Evolutionary conservation across 257 asterid genomes (phyloP).

Genomic region (Jacaranda mimosifolia): DNA sequence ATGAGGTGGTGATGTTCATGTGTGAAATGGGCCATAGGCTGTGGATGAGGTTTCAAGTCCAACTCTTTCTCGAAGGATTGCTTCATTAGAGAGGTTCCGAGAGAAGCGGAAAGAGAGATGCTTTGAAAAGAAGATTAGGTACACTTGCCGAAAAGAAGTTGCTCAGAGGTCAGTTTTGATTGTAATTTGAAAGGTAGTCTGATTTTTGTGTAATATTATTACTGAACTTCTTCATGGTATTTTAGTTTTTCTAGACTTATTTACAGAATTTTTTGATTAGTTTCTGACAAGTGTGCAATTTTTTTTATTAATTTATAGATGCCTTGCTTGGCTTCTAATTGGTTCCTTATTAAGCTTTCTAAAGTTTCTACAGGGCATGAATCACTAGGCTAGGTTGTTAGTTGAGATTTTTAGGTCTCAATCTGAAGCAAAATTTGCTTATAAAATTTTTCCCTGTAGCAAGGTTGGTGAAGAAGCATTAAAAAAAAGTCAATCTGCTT

Average conservation of each 20-base stretch:
- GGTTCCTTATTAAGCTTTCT: neutral
- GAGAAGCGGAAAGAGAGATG: slow-evolving; percentile 65
- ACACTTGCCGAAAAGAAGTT: slow-evolving; percentile 61
- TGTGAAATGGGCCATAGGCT: slow-evolving; percentile 41
- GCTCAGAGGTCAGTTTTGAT: slow-evolving; percentile 50
- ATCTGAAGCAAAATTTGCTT: neutral
- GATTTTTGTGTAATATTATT: neutral
- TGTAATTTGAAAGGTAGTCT: slow-evolving; percentile 1
- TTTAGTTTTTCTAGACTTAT: neutral
- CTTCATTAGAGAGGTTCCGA: slow-evolving; percentile 59
- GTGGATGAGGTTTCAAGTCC: slow-evolving; percentile 42
- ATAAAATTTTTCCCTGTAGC: neutral
- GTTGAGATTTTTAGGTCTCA: slow-evolving; percentile 9
- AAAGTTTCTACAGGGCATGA: neutral
- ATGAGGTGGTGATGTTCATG: slow-evolving; percentile 14
- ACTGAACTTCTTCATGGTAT: neutral
- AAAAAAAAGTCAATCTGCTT: neutral
- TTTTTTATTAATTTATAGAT: neutral
- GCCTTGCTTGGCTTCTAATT: slow-evolving; percentile 2
- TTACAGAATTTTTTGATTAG: neutral
- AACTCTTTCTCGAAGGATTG: slow-evolving; percentile 45
- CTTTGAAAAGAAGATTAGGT: slow-evolving; percentile 59
- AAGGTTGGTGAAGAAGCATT: neutral
- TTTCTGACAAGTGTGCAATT: neutral
- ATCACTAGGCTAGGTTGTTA: neutral